Base-by-base conservation (phyloP, 2,329 filamentous ascomycete genomes). In the Neonectria neomacrospora region DNA sequence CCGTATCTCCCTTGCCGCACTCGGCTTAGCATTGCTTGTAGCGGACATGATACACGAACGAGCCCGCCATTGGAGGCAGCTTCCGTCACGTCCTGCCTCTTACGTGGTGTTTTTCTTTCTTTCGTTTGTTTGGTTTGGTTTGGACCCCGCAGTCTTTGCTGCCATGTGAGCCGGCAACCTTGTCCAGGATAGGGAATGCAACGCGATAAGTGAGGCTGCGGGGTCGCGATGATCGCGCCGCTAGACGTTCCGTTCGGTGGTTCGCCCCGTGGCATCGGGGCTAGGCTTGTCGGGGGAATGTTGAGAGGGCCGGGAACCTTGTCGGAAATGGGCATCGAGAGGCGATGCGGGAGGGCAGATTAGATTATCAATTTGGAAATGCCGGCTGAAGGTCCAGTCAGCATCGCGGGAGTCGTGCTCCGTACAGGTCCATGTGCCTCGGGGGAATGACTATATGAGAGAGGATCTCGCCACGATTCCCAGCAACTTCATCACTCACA, bases 161-260 rank as follows among this genome's bases (percentile, higher is more conserved):
- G 44, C 12, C 50, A 50, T 11, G 20, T 10, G 34, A 14, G 42
- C 39, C 63, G 63, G 63, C 37, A 58, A 55, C 58, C 42, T 16
- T 65, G 48, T 53, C 63, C 63, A 7, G 39, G 55, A 62, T 54
- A 51, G 63, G 63, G 42, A 45, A 62, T 11, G 42, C 39, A 54
- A 55, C 26, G 48, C 54, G 59, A 41, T 53, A 34, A 34, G 41
- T 10, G 37, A n/a, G 34, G 44, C 22, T 55, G 58, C 50, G 63
- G 52, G 62, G 58, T 56, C 23, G 39, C 32, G 18, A 47, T 37
- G 20, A 47, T 50, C 26, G 26, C 5, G 22, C 34, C 32, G 52
- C 37, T 44, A 52, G 34, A 37, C 37, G 39, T 28, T n/a, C n/a
- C n/a, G n/a, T n/a, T n/a, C 26, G 42, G 26, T 34, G 42, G 26